phyloP scores from a whole-genome alignment of 2,329 filamentous ascomycete genomes.

The Ophiostoma perfectum region DNA sequence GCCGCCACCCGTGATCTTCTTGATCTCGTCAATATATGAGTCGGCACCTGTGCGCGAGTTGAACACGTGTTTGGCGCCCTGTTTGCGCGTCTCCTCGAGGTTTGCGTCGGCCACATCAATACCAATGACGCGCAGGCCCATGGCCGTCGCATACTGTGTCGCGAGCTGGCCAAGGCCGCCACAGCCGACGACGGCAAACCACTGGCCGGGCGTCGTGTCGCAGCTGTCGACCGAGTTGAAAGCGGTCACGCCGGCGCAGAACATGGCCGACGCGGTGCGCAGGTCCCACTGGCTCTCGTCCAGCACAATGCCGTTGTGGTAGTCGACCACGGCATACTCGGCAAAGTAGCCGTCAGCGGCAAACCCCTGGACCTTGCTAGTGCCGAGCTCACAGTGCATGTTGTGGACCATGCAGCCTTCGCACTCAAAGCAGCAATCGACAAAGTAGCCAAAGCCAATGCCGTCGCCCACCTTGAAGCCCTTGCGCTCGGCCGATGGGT shows the following conservation, averaged over 20 bases:
- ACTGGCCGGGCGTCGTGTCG: slow-evolving; percentile 33
- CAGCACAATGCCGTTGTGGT: slow-evolving; percentile 40
- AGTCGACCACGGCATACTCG: slow-evolving; percentile 44
- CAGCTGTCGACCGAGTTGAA: slow-evolving; percentile 37
- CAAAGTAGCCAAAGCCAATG: slow-evolving; percentile 44
- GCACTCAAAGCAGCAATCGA: slow-evolving; percentile 43
- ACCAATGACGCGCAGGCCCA: slow-evolving; percentile 39
- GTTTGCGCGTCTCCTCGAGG: slow-evolving; percentile 36
- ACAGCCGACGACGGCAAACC: slow-evolving; percentile 40
- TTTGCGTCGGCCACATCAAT: slow-evolving; percentile 41
- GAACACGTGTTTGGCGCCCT: slow-evolving; percentile 40
- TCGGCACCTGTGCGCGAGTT: slow-evolving; percentile 38
- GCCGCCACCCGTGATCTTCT: slow-evolving; percentile 39
- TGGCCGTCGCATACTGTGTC: slow-evolving; percentile 42
- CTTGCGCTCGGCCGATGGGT: slow-evolving; percentile 34
- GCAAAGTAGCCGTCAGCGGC: slow-evolving; percentile 42
- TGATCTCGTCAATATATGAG: slow-evolving; percentile 36
- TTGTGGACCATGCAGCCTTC: slow-evolving; percentile 43
- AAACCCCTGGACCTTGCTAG: slow-evolving; percentile 40
- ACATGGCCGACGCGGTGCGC: slow-evolving; percentile 38
- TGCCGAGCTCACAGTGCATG: slow-evolving; percentile 36
- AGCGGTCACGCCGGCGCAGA: slow-evolving; percentile 46
- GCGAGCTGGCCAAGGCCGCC: slow-evolving; percentile 43
- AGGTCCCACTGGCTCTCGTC: slow-evolving; percentile 35
- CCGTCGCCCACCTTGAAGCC: slow-evolving; percentile 41